Conservation (phyloP, 2,329 filamentous ascomycete genomes). For the Beauveria scarabaeidicola region DNA sequence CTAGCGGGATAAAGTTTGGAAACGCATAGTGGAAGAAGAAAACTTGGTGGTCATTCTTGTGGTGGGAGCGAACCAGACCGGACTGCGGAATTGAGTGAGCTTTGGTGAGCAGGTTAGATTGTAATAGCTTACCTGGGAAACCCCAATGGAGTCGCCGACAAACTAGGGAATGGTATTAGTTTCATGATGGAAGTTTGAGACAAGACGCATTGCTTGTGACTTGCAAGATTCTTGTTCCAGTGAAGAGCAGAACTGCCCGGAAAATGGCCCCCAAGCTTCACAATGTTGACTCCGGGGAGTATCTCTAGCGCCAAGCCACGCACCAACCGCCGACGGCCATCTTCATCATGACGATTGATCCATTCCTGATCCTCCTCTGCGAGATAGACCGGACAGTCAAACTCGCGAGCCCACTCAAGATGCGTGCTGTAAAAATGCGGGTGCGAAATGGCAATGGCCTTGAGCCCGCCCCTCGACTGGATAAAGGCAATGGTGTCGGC, state of each 20-base stretch:
- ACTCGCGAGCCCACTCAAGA: constrained; percentile 61
- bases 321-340: constrained; percentile 36
- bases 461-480: constrained; percentile 53
- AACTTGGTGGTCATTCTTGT: neutral
- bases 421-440: constrained; percentile 79
- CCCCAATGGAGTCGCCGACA: constrained; percentile 10
- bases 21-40: constrained; percentile 12
- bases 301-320: constrained; percentile 33
- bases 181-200: neutral
- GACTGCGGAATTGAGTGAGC: neutral
- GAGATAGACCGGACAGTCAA: constrained; percentile 62
- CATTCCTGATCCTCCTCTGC: constrained; percentile 57
- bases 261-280: constrained; percentile 75
- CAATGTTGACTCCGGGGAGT: constrained; percentile 41
- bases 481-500: constrained; percentile 51
- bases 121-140: constrained; percentile 1
- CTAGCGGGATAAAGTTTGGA: constrained; percentile 9
- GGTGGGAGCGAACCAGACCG: constrained; percentile 7
- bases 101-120: neutral
- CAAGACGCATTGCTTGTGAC: neutral
- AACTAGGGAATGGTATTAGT: neutral
- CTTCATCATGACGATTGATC: constrained; percentile 40
- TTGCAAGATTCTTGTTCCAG: constrained; percentile 44
- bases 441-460: constrained; percentile 67
- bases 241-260: constrained; percentile 62